Conservation (phyloP, 306 rosid genomes). For the Heteromeles arbutifolia region DNA sequence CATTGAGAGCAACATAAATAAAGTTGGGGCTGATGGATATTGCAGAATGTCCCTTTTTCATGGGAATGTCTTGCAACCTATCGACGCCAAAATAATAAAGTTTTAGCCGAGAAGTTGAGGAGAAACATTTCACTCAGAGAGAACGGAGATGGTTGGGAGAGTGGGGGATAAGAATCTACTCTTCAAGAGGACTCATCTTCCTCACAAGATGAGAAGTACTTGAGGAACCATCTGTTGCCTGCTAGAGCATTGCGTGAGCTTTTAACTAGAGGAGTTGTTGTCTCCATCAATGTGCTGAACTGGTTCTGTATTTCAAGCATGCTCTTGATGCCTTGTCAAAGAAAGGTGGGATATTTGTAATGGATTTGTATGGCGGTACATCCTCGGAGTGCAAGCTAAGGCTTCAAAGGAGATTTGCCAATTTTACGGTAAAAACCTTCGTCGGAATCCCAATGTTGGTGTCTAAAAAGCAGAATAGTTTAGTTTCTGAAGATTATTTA, state of each 20-base stretch:
- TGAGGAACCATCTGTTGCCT: constrained; percentile 36
- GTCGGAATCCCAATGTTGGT: neutral
- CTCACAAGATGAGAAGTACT: constrained; percentile 18
- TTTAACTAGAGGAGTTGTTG: constrained; percentile 96
- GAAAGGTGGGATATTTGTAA: constrained; percentile 81
- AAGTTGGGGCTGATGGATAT: constrained; percentile 59
- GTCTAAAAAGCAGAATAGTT: neutral
- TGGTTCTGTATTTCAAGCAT: constrained; percentile 78
- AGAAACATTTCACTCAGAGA: constrained; percentile 41
- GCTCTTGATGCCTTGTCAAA: constrained; percentile 52
- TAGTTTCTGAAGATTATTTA: neutral
- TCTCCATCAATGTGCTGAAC: constrained; percentile 74
- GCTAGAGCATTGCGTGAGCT: constrained; percentile 82
- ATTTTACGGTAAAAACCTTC: constrained; percentile 61
- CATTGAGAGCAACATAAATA: constrained; percentile 63
- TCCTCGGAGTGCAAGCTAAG: constrained; percentile 75
- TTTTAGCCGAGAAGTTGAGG: constrained; percentile 40
- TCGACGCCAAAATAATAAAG: constrained; percentile 55
- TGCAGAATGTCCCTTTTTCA: constrained; percentile 82
- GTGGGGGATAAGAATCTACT: constrained; percentile 27
- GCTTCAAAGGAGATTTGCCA: constrained; percentile 79
- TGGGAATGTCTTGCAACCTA: constrained; percentile 79
- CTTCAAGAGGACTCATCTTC: constrained; percentile 29
- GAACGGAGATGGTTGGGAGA: constrained; percentile 17
- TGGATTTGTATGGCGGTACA: constrained; percentile 92